Conservation (phyloP, 371 early-diverging fungal genomes). For the Mucor irregularis region DNA sequence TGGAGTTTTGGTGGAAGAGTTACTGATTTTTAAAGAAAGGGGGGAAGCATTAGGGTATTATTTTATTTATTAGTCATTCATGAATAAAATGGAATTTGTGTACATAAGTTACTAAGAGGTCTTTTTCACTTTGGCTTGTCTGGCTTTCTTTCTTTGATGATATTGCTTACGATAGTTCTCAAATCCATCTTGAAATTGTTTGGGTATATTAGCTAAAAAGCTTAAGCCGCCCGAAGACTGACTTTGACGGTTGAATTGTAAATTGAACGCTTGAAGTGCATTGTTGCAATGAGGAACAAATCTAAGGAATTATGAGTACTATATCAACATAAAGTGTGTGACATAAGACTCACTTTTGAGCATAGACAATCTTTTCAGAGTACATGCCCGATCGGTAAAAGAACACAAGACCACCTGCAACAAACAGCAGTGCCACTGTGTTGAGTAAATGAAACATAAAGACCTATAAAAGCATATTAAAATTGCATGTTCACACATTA, state of each 20-base stretch:
- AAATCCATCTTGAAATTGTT: constrained; percentile 66
- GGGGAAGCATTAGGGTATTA: neutral
- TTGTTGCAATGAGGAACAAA: constrained; percentile 71
- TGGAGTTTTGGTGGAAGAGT: constrained; percentile 89
- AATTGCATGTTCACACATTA: neutral
- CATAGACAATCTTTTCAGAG: constrained; percentile 63
- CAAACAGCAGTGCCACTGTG: constrained; percentile 32
- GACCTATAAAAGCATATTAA: constrained; percentile 13
- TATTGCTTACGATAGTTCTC: constrained; percentile 61
- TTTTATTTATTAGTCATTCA: neutral
- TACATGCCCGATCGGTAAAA: constrained; percentile 67
- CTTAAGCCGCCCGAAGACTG: constrained; percentile 52
- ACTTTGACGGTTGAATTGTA: constrained; percentile 61
- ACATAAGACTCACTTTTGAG: constrained; percentile 62
- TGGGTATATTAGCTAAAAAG: constrained; percentile 62
- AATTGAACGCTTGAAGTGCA: constrained; percentile 66
- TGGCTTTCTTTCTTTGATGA: constrained; percentile 51
- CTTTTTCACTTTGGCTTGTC: constrained; percentile 45
- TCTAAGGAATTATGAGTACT: constrained; percentile 29
- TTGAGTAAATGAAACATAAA: constrained; percentile 38
- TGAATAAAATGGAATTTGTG: neutral
- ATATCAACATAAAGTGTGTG: neutral
- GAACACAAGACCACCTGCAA: constrained; percentile 45
- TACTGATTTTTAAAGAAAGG: constrained; percentile 68
- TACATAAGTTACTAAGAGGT: neutral